phyloP scores from a whole-genome alignment of 768 basidiomycete genomes.

The Daedaleopsis nitida region DNA sequence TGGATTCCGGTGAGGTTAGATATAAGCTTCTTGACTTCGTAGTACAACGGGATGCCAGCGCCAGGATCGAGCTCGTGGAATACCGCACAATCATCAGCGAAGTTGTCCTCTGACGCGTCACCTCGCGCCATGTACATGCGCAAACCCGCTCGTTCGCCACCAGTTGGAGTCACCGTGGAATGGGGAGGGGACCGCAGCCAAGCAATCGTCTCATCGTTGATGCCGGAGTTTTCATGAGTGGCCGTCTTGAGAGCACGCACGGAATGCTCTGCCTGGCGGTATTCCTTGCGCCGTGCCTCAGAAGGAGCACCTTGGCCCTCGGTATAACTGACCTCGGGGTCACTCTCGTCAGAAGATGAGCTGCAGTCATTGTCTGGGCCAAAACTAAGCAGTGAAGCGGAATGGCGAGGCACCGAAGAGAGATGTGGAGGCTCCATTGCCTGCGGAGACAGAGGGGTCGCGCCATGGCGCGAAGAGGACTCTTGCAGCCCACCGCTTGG shows the following conservation, averaged over 20 bases:
- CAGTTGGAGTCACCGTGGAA: neutral
- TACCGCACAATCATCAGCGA: slow-evolving; percentile 26
- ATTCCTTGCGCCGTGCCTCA: neutral
- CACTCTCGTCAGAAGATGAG: neutral
- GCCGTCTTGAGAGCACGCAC: neutral
- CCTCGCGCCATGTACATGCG: slow-evolving; percentile 28
- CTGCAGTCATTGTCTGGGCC: too few relatives aligned
- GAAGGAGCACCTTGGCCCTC: neutral
- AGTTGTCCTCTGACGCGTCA: slow-evolving; percentile 35
- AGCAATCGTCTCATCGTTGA: neutral
- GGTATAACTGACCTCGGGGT: neutral
- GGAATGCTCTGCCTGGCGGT: neutral
- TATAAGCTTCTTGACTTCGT: slow-evolving; percentile 32
- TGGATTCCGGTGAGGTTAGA: slow-evolving; percentile 32
- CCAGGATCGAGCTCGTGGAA: slow-evolving; percentile 30
- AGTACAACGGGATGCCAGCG: slow-evolving; percentile 30
- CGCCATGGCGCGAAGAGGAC: too few relatives aligned
- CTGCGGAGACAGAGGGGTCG: too few relatives aligned
- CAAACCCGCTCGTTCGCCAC: neutral
- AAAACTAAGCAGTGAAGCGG: too few relatives aligned
- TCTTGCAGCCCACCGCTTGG: too few relatives aligned
- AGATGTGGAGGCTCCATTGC: too few relatives aligned
- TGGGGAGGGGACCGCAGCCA: neutral
- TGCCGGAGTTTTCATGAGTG: neutral
- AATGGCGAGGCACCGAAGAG: too few relatives aligned